Evolutionary conservation across 2,329 filamentous ascomycete species (phyloP), one percentile per base, ranked within the genome.

Genomic region (Pseudogymnoascus destructans): DNA sequence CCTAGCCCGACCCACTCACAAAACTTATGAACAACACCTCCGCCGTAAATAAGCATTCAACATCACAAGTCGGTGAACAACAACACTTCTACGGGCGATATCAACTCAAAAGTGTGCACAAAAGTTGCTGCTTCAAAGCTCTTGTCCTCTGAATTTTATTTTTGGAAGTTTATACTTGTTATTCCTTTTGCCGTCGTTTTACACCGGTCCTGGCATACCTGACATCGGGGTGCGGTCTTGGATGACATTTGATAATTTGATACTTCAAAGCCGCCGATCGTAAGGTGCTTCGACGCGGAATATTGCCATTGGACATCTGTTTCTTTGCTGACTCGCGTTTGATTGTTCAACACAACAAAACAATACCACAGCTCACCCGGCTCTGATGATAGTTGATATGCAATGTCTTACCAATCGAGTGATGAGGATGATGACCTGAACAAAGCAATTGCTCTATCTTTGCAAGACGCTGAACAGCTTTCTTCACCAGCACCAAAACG

Each of bases 361-460:
- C 25, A 17, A 9, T 13, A 13, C 3, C n/a, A 13, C 25, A 30
- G 46, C 10, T 19, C n/a, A 15, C 7, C 9, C 9, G 10, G 46
- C 23, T 52, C 13, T 11, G 42, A 3, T 27, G 42, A 49, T 27
- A 27, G n/a, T 4, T 52, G 23, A 52, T 52, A 30, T 52, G 58
- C 33, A 19, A 70, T 70, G 67, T 63, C 66, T 10, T 64, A 69
- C 33, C 60, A 59, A 3, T 66, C 68, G 11, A 64, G 46, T 32
- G 67, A 58, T 49, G 78, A 82, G 17, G 79, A 85, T 57, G 79
- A 81, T 60, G 79, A 81, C 27, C 69, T 85, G n/a, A 75, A 75
- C 25, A 74, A 73, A 60, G 82, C 83, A 27, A 82, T 86, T 59
- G 80, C 77, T 13, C 69, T 84, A 25, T 84, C 81, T 7, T 71